phyloP scores from a whole-genome alignment of 371 early-diverging fungal genomes.

The Blakeslea trispora region DNA sequence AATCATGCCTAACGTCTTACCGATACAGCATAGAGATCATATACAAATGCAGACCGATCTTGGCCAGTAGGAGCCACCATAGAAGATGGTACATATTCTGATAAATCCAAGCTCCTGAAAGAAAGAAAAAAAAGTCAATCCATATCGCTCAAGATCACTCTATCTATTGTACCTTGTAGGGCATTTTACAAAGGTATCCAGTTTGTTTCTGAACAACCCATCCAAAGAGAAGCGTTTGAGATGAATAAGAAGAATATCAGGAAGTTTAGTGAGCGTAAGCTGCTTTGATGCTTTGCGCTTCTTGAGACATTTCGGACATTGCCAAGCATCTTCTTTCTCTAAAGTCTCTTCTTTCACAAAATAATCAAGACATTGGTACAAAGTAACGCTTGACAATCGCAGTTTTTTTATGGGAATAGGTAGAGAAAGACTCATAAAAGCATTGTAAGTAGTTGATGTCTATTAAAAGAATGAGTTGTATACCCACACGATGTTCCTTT shows the following conservation, averaged over 20 bases:
- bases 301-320: conserved; percentile 84
- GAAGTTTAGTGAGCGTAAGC: conserved; percentile 78
- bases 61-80: conserved; percentile 32
- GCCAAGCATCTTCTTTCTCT: conserved; percentile 89
- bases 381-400: conserved; percentile 43
- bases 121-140: neutral
- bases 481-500: neutral
- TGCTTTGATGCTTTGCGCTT: conserved; percentile 75
- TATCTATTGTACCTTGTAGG: conserved; percentile 58
- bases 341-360: conserved; percentile 85
- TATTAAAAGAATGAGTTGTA: conserved; percentile 12
- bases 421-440: conserved; percentile 90
- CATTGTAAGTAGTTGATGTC: conserved; percentile 89
- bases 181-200: conserved; percentile 86
- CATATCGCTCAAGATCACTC: too few relatives aligned
- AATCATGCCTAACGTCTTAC: conserved; percentile 30
- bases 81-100: conserved; percentile 28
- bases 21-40: conserved; percentile 92
- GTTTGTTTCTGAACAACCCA: conserved; percentile 91
- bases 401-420: conserved; percentile 77
- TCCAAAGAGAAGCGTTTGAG: conserved; percentile 92
- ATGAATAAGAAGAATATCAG: conserved; percentile 88
- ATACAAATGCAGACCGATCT: conserved; percentile 42
- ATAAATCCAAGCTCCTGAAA: conserved; percentile 37
- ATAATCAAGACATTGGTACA: conserved; percentile 83